phyloP scores from a whole-genome alignment of 73 alveolate genomes.

The Tetrahymena borealis region DNA sequence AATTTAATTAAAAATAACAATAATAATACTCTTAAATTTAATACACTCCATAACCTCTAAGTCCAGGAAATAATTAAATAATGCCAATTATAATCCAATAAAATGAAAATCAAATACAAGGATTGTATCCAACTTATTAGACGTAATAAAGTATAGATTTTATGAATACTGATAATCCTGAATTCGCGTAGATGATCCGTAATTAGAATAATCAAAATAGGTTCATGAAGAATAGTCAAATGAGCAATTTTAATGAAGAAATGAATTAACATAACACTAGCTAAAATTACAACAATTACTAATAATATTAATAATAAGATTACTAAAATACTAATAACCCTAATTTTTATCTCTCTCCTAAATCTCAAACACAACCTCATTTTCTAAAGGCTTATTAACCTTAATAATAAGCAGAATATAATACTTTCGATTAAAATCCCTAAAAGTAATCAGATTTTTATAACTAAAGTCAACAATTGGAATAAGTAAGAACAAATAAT shows the following conservation, averaged over 20 bases:
- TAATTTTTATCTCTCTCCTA: not conserved
- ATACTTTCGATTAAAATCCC: not conserved
- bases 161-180: not conserved
- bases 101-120: not conserved
- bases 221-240: not conserved
- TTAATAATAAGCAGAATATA: not conserved
- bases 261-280: not conserved
- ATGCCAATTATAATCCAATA: not conserved
- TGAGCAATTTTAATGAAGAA: not conserved
- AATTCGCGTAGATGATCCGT: not conserved
- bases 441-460: not conserved
- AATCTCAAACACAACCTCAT: not conserved
- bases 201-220: not conserved
- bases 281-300: not conserved
- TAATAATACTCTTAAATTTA: not conserved
- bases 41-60: not conserved
- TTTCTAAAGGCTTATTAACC: not conserved
- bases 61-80: not conserved
- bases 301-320: not conserved
- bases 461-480: not conserved
- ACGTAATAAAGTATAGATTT: not conserved
- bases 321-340: not conserved
- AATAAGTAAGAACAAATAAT: not conserved
- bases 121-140: not conserved
- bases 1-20: not conserved